phyloP scores from a whole-genome alignment of 2,329 filamentous ascomycete species.

The Fusarium longipes region DNA sequence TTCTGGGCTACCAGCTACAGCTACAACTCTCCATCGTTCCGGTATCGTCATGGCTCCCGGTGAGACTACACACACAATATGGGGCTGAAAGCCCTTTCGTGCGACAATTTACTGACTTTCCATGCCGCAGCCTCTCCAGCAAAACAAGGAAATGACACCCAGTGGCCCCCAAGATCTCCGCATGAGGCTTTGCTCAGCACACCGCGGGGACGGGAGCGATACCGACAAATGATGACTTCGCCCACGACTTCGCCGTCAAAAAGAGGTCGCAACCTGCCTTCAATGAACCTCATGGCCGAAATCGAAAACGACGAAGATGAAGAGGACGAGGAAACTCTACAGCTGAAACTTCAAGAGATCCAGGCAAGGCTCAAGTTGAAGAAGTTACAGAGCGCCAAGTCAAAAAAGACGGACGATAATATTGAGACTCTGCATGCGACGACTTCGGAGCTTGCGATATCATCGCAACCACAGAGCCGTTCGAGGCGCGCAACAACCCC shows the following conservation, averaged over 20 bases:
- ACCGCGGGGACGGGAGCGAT: constrained; percentile 81
- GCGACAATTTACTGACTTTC: constrained; percentile 23
- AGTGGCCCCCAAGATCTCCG: constrained; percentile 76
- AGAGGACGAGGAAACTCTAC: constrained; percentile 89
- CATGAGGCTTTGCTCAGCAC: constrained; percentile 73
- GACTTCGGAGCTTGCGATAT: constrained; percentile 42
- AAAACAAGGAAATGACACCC: constrained; percentile 59
- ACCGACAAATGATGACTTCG: constrained; percentile 74
- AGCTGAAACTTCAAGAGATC: constrained; percentile 88
- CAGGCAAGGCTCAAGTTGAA: constrained; percentile 90
- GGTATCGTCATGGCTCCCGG: constrained; percentile 45
- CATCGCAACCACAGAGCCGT: constrained; percentile 34
- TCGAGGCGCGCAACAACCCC: constrained; percentile 46
- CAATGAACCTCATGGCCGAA: constrained; percentile 49
- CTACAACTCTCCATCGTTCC: constrained; percentile 20
- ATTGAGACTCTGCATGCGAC: constrained; percentile 31
- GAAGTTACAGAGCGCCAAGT: constrained; percentile 74
- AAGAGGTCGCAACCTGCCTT: constrained; percentile 39
- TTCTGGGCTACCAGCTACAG: constrained; percentile 26
- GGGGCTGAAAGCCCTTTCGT: not conserved
- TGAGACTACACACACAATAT: constrained; percentile 31
- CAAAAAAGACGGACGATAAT: constrained; percentile 38
- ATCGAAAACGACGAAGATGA: constrained; percentile 67
- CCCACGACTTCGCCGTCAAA: constrained; percentile 73
- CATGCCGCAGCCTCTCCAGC: constrained; percentile 46